These are phyloP conservation scores for Eucalyptus coolabah DNA, from an alignment of 345 rosid species.

Conservation along the genomic window DNA sequence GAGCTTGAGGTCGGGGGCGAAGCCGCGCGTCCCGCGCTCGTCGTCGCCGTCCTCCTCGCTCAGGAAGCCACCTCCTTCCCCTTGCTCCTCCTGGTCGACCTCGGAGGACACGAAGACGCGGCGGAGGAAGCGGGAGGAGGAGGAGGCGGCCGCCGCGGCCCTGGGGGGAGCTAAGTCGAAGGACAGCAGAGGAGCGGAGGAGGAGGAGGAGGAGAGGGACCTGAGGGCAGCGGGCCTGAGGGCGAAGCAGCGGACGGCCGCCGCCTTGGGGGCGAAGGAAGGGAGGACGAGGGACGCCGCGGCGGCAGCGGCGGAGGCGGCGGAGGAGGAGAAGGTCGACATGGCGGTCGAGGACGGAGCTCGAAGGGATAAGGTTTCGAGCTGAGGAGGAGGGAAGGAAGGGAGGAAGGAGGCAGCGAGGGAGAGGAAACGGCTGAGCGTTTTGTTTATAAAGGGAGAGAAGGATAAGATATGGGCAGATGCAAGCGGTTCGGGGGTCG, in stretches of 20 bases:
- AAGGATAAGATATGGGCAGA: not conserved
- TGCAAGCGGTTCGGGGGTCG: not conserved
- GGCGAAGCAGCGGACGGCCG: not conserved
- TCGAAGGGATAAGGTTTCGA: not conserved
- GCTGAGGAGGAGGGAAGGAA: not conserved
- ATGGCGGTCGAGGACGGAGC: conserved; percentile 23
- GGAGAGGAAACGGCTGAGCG: not conserved
- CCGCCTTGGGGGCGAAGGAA: conserved; percentile 28
- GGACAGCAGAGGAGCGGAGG: conserved; percentile 21
- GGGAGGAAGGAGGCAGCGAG: not conserved
- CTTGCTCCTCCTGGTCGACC: conserved; percentile 59
- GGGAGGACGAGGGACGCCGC: conserved; percentile 45
- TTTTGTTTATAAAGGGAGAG: not conserved
- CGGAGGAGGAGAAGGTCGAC: conserved; percentile 38
- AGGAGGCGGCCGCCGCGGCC: conserved; percentile 1
- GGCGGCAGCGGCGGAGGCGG: not conserved
- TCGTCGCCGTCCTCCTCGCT: conserved; percentile 8
- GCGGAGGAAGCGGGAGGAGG: conserved; percentile 40
- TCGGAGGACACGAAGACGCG: conserved; percentile 58
- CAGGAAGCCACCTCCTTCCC: conserved; percentile 15
- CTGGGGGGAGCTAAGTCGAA: not conserved
- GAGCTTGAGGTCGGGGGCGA: conserved; percentile 71
- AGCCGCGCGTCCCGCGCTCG: conserved; percentile 11
- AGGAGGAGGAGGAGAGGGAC: conserved; percentile 9
- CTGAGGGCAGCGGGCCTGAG: conserved; percentile 19